Conservation (phyloP, 441 rosid species). For the Populus hybrid region DNA sequence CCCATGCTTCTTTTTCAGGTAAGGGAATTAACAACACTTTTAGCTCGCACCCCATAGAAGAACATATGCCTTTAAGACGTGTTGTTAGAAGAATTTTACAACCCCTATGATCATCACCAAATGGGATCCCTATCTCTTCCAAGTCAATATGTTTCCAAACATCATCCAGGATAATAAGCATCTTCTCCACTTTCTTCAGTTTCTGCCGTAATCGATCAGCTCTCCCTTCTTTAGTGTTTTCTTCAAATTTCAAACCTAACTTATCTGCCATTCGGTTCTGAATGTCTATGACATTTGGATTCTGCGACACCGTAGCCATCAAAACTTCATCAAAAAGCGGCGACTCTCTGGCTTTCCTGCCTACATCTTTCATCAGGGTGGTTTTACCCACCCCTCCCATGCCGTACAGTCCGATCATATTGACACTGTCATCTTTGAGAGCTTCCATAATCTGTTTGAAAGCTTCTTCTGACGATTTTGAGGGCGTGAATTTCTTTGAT, state of each 20-base stretch:
- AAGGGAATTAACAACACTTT: no score
- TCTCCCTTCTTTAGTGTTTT: not conserved
- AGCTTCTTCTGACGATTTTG: not conserved
- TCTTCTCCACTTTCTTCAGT: not conserved
- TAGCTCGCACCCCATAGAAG: no score
- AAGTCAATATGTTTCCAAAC: slow-evolving; percentile 7
- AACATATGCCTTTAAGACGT: no score
- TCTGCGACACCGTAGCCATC: not conserved
- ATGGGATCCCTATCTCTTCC: slow-evolving; percentile 6
- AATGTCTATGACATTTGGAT: not conserved
- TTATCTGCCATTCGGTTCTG: slow-evolving; percentile 4
- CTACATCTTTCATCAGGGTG: slow-evolving; percentile 12
- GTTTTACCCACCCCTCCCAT: slow-evolving; percentile 27
- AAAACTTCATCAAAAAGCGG: not conserved
- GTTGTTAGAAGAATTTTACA: slow-evolving; percentile 12
- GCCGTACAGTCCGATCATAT: slow-evolving; percentile 24
- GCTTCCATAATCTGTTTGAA: not conserved
- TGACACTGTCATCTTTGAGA: not conserved
- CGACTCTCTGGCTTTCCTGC: not conserved
- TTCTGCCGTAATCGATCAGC: not conserved
- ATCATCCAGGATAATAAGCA: slow-evolving; percentile 20
- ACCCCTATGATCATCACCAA: slow-evolving; percentile 1
- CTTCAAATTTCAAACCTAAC: not conserved
- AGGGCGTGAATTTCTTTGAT: not conserved
- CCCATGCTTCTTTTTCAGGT: no score